phyloP scores from a whole-genome alignment of 176 grass and related monocot genomes.

The Poa pratensis region DNA sequence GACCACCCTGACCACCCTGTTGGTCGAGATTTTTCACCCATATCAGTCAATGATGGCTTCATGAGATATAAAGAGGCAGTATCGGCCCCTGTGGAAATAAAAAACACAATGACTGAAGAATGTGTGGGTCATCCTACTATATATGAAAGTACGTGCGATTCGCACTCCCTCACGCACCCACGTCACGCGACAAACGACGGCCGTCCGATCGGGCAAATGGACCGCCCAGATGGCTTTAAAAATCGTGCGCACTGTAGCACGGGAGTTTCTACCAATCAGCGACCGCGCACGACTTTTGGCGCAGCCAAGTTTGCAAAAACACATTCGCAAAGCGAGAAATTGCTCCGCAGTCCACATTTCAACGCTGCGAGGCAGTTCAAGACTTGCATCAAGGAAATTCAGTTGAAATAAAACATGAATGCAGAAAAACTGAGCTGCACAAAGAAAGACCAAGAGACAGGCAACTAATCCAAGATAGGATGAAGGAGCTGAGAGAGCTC shows the following conservation, averaged over 20 bases:
- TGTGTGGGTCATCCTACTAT: not conserved
- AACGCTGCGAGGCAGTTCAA: conserved; percentile 1
- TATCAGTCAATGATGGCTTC: conserved; percentile 40
- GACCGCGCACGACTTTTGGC: too few relatives aligned
- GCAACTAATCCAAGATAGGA: conserved; percentile 80
- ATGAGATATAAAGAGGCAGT: conserved; percentile 29
- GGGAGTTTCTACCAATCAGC: too few relatives aligned
- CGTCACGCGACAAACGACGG: too few relatives aligned
- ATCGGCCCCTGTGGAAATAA: conserved; percentile 20
- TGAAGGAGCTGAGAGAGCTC: conserved; percentile 72
- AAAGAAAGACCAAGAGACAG: conserved; percentile 78
- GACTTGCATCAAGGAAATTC: conserved; percentile 34
- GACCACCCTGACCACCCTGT: conserved; percentile 26
- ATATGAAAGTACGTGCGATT: too few relatives aligned
- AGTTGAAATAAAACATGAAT: conserved; percentile 46
- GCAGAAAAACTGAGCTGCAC: conserved; percentile 44
- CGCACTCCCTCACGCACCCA: too few relatives aligned
- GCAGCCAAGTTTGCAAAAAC: too few relatives aligned
- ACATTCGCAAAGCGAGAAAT: too few relatives aligned
- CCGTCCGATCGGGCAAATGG: too few relatives aligned
- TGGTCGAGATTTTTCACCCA: conserved; percentile 39
- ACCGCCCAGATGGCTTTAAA: too few relatives aligned
- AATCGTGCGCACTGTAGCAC: too few relatives aligned
- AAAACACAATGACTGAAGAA: conserved; percentile 42
- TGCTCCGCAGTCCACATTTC: too few relatives aligned